phyloP scores from a whole-genome alignment of 305 asterid genomes.

The Solanum hybrid region DNA sequence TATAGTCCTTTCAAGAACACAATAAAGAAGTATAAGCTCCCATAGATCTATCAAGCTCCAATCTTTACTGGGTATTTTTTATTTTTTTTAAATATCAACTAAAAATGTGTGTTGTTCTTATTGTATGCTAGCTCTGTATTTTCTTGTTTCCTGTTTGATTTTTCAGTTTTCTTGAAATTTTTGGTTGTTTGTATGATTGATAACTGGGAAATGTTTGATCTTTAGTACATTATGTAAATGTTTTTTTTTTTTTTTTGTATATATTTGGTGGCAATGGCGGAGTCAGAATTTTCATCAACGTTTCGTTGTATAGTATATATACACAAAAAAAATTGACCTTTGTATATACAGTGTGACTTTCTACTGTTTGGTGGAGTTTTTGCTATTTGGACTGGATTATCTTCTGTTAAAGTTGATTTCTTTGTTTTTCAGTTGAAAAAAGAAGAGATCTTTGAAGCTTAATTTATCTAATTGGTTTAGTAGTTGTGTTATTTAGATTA shows the following conservation, averaged over 20 bases:
- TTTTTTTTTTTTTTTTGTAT: background rate
- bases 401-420: background rate
- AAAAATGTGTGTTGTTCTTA: background rate
- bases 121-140: background rate
- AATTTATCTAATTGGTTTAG: background rate
- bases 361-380: background rate
- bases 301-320: background rate
- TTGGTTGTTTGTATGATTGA: background rate
- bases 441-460: background rate
- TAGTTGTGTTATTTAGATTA: background rate
- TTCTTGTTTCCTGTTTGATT: background rate
- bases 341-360: background rate
- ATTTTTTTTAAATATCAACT: background rate
- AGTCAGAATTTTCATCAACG: background rate
- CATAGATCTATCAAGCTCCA: slow-evolving; percentile 2
- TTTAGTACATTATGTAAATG: background rate
- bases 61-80: background rate
- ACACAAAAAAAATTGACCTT: background rate
- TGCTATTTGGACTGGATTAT: background rate
- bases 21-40: background rate
- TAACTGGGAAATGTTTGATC: background rate
- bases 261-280: background rate
- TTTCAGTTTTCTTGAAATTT: background rate
- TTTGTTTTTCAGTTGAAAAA: background rate
- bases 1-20: background rate